phyloP scores from a whole-genome alignment of 768 basidiomycete species.

The Phylloporus sp. region DNA sequence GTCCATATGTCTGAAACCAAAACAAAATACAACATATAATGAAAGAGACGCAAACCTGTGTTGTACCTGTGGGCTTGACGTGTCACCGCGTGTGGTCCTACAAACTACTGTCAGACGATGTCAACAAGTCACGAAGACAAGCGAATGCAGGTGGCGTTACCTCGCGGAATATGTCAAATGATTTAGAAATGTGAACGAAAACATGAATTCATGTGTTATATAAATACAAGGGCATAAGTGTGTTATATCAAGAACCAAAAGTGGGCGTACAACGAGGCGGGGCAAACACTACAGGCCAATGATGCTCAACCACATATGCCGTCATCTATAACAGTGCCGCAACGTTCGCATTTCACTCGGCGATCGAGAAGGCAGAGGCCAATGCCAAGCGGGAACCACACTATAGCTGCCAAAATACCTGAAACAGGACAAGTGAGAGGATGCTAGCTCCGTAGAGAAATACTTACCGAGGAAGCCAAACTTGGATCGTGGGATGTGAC shows the following conservation, averaged over 20 bases:
- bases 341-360: slow-evolving; percentile 58
- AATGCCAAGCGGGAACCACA: slow-evolving; percentile 86
- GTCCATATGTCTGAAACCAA: not conserved
- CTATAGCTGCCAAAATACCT: slow-evolving; percentile 78
- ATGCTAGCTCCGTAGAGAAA: not conserved
- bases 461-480: slow-evolving; percentile 69
- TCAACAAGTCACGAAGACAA: not conserved
- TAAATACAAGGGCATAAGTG: slow-evolving; percentile 13
- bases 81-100: not conserved
- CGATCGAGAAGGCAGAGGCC: slow-evolving; percentile 76
- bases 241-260: not conserved
- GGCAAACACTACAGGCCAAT: not conserved
- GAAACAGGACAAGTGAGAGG: not conserved
- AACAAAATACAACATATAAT: not conserved
- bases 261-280: not conserved
- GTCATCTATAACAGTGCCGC: slow-evolving; percentile 37
- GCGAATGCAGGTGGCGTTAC: not conserved
- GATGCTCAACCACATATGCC: slow-evolving; percentile 31
- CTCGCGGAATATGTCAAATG: not conserved
- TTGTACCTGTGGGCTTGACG: not conserved
- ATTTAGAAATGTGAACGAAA: not conserved
- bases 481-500: slow-evolving; percentile 57
- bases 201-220: slow-evolving; percentile 5
- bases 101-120: not conserved
- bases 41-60: not conserved